Evolutionary conservation across 2,329 filamentous ascomycete species (phyloP).

Genomic region (Curvularia sp.): DNA sequence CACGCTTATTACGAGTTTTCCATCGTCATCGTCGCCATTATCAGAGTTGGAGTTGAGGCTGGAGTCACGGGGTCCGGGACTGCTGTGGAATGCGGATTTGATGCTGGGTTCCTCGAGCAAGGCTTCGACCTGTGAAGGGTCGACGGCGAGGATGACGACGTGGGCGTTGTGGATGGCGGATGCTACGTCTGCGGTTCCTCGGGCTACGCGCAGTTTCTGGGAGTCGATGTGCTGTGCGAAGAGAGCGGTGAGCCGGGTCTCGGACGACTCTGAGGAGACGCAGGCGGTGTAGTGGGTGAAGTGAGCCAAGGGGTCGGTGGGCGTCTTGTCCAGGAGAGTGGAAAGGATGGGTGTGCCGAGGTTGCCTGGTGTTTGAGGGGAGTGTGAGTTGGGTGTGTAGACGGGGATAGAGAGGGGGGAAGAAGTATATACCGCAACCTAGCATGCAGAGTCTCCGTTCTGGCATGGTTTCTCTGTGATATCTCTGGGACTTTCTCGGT

Average conservation of each 20-base stretch:
- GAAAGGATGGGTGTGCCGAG: constrained; percentile 1
- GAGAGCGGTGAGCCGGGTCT: background rate
- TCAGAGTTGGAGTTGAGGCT: background rate
- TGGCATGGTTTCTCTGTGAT: constrained; percentile 16
- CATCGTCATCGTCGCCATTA: background rate
- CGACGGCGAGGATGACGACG: constrained; percentile 1
- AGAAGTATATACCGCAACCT: constrained; percentile 36
- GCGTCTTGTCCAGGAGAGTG: background rate
- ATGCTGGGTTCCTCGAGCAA: background rate
- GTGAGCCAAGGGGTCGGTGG: background rate
- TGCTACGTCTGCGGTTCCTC: too few species aligned
- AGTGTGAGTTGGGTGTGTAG: background rate
- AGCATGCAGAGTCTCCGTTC: constrained; percentile 35
- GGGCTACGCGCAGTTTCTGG: background rate
- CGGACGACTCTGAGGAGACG: background rate
- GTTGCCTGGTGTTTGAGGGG: background rate
- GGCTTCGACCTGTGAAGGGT: background rate
- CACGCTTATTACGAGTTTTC: background rate
- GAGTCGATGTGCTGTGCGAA: background rate
- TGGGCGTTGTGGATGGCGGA: background rate
- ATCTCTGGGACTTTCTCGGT: too few species aligned
- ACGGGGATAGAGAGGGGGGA: background rate
- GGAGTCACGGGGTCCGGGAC: background rate
- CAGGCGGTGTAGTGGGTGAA: constrained; percentile 10
- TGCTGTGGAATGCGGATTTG: background rate